A percentile compares a stretch with the other conserved stretches of the same genome.
Conservation (phyloP, 1,139 yeast species). For the Kodamaea arcana region DNA sequence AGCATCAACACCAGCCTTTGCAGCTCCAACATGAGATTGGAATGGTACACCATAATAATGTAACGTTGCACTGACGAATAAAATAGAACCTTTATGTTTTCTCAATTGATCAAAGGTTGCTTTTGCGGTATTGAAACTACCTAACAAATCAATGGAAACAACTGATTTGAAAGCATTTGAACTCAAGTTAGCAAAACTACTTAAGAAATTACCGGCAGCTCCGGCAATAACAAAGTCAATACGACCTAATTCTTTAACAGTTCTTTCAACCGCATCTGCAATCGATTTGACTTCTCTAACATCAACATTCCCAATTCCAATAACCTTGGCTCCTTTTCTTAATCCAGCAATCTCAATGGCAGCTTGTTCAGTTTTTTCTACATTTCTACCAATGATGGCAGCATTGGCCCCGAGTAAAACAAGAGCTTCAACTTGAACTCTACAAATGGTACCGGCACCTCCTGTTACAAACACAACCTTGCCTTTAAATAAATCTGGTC, state of each 20-base stretch:
- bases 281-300: conserved; percentile 65
- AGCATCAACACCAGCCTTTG: conserved; percentile 92
- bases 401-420: conserved; percentile 82
- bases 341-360: conserved; percentile 60
- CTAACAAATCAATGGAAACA: conserved; percentile 76
- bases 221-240: conserved; percentile 89
- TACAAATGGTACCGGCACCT: conserved; percentile 90
- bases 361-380: conserved; percentile 56
- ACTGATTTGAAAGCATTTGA: conserved; percentile 86
- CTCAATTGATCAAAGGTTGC: conserved; percentile 67
- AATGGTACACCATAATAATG: conserved; percentile 85
- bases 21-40: conserved; percentile 86
- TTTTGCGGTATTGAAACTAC: conserved; percentile 83
- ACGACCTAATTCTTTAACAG: conserved; percentile 64
- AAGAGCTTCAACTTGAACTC: conserved; percentile 81
- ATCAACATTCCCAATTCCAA: conserved; percentile 69
- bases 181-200: conserved; percentile 74
- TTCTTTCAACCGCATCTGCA: conserved; percentile 54
- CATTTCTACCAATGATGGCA: conserved; percentile 76
- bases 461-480: conserved; percentile 92
- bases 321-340: conserved; percentile 57
- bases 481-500: conserved; percentile 65
- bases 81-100: conserved; percentile 62
- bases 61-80: conserved; percentile 81
- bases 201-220: conserved; percentile 89